Base-by-base conservation (phyloP, 2,329 filamentous ascomycete genomes). In the Pestalotiopsis sp. region DNA sequence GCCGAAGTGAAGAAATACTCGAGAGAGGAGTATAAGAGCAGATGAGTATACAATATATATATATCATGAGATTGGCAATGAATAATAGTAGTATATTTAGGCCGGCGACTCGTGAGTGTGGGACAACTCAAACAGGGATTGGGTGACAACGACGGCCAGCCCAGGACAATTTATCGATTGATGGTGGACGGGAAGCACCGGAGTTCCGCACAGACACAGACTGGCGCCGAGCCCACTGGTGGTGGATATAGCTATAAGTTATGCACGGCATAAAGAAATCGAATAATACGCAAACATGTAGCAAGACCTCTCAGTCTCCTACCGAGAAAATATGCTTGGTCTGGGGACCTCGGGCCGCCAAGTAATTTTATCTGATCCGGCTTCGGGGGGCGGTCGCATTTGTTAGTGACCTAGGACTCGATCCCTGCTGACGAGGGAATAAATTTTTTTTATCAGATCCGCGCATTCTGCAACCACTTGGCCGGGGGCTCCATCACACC, bases 361-460 rank as follows among this genome's bases (percentile, higher is more conserved):
- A 69, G 68, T 49, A 17, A 60, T 67, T 59, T 69, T 69, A 69
- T 69, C 68, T 57, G 68, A 69, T 69, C 68, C 65, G 65, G 41
- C 38, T 17, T 64, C 61, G 61, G 61, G 25, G 23, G 36, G 14
- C 49, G 31, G 31, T 36, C 31, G 31, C 7, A 36, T 36, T 36
- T 9, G 31, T 36, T 36, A 36, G 6, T 9, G 9, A 36, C 31
- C 31, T 36, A 17, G 38, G 38, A 14, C 20, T 27, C 25, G 45
- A 69, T 64, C 55, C 57, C 57, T 52, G 45, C 45, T 39, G 64
- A 67, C 59, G 59, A 67, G 66, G 23, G 41, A 67, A 63, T 60
- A 52, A 52, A 52, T 52, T 52, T 52, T 52, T 69, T 60, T 69
- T 69, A 69, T 69, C 68, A 67, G 68, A 69, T 69, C 67, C 67